These are phyloP conservation scores for Eutypella sp. DNA, from an alignment of 2,329 filamentous ascomycete genomes.

Conservation along the genomic window DNA sequence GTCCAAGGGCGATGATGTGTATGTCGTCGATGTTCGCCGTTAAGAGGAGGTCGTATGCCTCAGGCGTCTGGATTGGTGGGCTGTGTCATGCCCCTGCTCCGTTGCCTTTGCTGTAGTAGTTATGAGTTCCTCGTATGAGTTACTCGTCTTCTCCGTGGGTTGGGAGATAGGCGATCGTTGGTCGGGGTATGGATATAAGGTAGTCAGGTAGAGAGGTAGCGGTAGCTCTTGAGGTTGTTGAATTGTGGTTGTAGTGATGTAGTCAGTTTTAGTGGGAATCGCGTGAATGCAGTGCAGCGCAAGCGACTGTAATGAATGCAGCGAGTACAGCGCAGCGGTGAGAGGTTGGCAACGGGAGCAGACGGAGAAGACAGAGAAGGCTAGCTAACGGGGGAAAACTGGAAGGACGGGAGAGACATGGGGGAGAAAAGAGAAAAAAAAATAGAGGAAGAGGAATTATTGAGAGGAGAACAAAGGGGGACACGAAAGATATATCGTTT, in stretches of 20 bases:
- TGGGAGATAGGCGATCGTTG: not conserved
- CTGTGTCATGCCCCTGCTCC: slow-evolving; percentile 20
- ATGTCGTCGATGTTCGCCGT: slow-evolving; percentile 15
- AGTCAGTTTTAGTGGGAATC: no score
- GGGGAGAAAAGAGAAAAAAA: no score
- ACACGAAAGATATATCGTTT: not conserved
- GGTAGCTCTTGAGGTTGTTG: no score
- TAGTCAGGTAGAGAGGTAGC: no score
- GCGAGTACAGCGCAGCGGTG: no score
- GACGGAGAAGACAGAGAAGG: no score
- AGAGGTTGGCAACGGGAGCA: no score
- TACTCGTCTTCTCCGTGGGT: not conserved
- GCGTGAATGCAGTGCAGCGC: no score
- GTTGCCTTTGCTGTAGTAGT: slow-evolving; percentile 13
- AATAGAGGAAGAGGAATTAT: not conserved
- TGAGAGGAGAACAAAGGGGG: not conserved
- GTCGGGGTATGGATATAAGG: not conserved
- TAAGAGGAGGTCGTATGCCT: slow-evolving; percentile 17
- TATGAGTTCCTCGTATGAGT: no score
- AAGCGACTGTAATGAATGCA: no score
- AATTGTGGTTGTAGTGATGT: no score
- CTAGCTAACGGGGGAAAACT: not conserved
- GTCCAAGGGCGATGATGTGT: no score
- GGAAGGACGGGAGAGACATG: not conserved
- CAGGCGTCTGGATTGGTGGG: slow-evolving; percentile 23